Evolutionary conservation across 306 rosid genomes (phyloP).

Genomic region (Vigna trinervia): DNA sequence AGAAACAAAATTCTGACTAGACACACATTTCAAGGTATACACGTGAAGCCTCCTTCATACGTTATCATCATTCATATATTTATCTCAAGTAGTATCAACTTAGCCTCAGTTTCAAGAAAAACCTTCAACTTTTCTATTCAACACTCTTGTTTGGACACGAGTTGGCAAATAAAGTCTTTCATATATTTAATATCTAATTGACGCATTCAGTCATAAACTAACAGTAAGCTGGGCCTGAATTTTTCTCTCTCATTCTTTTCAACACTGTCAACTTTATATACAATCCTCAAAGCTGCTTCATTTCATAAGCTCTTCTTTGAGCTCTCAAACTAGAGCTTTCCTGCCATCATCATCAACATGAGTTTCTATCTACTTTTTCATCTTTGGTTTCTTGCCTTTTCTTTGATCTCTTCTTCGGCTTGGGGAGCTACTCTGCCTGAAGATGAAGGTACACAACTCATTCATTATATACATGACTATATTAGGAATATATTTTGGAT

Average conservation of each 20-base stretch:
- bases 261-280: background rate
- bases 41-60: slow-evolving; percentile 22
- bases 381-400: slow-evolving; percentile 32
- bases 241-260: background rate
- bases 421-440: slow-evolving; percentile 40
- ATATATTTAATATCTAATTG: background rate
- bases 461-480: too few species aligned
- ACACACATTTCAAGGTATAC: slow-evolving; percentile 29
- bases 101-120: slow-evolving; percentile 24
- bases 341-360: slow-evolving; percentile 27
- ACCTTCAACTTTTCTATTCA: background rate
- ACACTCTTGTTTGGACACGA: slow-evolving; percentile 7
- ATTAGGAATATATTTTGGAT: too few species aligned
- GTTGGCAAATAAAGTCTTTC: slow-evolving; percentile 23
- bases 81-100: slow-evolving; percentile 6
- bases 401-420: slow-evolving; percentile 30
- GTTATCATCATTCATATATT: slow-evolving; percentile 32
- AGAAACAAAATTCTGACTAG: background rate
- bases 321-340: slow-evolving; percentile 2
- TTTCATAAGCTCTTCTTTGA: background rate
- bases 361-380: slow-evolving; percentile 8
- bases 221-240: background rate
- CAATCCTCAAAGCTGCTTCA: background rate
- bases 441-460: slow-evolving; percentile 41
- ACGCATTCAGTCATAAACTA: background rate